Conservation (phyloP, 495 filamentous ascomycete genomes). For the Penicillium flavigenum region DNA sequence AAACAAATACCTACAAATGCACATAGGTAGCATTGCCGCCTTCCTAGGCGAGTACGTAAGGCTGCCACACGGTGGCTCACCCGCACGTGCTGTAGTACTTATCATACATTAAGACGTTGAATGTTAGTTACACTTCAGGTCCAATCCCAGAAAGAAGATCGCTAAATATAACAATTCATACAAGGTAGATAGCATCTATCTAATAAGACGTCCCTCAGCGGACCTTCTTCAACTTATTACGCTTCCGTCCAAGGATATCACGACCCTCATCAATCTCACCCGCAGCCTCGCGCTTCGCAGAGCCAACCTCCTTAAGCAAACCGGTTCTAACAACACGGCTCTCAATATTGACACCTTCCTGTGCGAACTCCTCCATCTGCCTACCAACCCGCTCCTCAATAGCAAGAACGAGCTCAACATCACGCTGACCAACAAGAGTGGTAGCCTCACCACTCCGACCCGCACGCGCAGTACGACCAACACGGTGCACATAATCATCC, state of each 20-base stretch:
- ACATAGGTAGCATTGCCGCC: not conserved
- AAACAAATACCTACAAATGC: too few relatives aligned
- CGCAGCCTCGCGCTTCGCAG: constrained; percentile 86
- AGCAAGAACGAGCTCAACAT: constrained; percentile 79
- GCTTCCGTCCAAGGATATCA: constrained; percentile 63
- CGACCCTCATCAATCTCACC: constrained; percentile 88
- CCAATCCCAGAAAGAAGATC: not conserved
- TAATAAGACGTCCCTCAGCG: constrained; percentile 23
- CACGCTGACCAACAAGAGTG: constrained; percentile 88
- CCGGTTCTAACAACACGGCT: constrained; percentile 73
- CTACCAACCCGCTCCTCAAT: constrained; percentile 82
- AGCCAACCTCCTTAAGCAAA: constrained; percentile 79
- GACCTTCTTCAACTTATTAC: constrained; percentile 49
- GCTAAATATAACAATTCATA: constrained; percentile 10
- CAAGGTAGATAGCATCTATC: not conserved
- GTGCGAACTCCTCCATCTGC: constrained; percentile 76
- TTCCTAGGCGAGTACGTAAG: not conserved
- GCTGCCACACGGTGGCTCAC: not conserved
- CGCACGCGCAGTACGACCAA: constrained; percentile 91
- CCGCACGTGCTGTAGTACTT: not conserved
- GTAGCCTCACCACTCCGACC: constrained; percentile 78
- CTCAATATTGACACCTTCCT: constrained; percentile 90
- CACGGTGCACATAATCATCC: constrained; percentile 96
- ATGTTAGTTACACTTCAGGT: not conserved
- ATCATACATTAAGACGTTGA: not conserved